Base-by-base conservation (phyloP, 2,329 filamentous ascomycete genomes). In the Apiospora hydei region DNA sequence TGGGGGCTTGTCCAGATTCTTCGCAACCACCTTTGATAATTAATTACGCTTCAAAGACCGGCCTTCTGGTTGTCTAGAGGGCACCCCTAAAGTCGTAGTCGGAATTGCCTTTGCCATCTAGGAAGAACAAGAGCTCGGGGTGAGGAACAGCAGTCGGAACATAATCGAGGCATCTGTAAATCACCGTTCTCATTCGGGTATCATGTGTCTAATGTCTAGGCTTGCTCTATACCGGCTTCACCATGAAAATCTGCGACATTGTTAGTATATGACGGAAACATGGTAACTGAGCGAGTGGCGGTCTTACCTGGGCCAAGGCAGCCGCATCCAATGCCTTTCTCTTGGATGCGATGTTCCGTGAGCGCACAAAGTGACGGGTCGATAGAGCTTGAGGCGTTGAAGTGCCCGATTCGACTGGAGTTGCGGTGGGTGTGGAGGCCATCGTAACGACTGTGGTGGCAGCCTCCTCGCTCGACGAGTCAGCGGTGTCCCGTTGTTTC, bases 341-440 rank as follows among this genome's bases (percentile, higher is more conserved):
- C 86, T 98, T 98, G 77, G 96, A 94, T 71, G 92, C 92, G 78
- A 98, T 98, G 82, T 95, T 94, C 73, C 94, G 88, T 76, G 93
- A 91, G 74, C 96, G 87, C 67, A 95, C 90, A 71, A 93, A 89
- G 80, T 95, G 93, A 75, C 94, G 89, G 68, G 88, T 90, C 38
- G 88, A 85, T 73, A 87, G 83, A 80, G 82, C 83, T 73, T 81
- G 84, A 72, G 86, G 85, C 43, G 84, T 87, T 41, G 85, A 85
- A 66, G 82, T 84, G 70, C 83, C 84, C 67, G 68, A 57, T 64
- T 38, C 57, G 26, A 16, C 68, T 21, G 68, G 46, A 38, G 68
- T 51, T 13, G 68, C 24, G 8, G 68, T 51, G n/a, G 83, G 82
- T 26, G 81, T 83, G 34, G 83, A 82, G 10, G 78, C 78, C 44